A percentile compares a stretch with the other conserved stretches of the same genome.
Evolutionary conservation across 441 rosid species (phyloP).

Genomic region (Dalechampia spathulata): DNA sequence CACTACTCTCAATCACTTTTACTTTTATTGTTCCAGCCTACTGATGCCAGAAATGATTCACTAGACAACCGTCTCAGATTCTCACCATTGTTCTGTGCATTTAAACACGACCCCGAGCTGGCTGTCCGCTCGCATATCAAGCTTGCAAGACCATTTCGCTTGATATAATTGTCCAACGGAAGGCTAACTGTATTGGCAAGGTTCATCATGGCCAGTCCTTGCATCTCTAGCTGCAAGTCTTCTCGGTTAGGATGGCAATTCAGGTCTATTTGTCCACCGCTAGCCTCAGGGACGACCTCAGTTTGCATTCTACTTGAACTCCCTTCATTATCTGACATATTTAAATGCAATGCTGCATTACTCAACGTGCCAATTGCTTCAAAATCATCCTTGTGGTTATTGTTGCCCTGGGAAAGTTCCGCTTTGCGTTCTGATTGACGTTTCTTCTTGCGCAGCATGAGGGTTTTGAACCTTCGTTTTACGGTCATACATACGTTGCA

Average conservation of each 20-base stretch:
- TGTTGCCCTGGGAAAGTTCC: constrained; percentile 24
- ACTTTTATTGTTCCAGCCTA: constrained; percentile 25
- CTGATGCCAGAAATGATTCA: constrained; percentile 34
- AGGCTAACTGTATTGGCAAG: constrained; percentile 19
- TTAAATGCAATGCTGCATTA: constrained; percentile 10
- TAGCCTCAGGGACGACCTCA: constrained; percentile 27
- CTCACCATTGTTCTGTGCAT: constrained; percentile 22
- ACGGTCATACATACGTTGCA: constrained; percentile 93
- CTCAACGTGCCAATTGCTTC: constrained; percentile 21
- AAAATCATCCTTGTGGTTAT: constrained; percentile 23
- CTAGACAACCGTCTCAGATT: constrained; percentile 25
- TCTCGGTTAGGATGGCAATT: constrained; percentile 46
- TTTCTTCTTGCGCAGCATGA: constrained; percentile 77
- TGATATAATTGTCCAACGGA: constrained; percentile 19
- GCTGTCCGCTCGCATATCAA: constrained; percentile 24
- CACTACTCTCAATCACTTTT: constrained; percentile 15
- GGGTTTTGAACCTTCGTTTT: constrained; percentile 83
- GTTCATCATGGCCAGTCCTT: constrained; percentile 18
- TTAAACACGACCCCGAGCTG: constrained; percentile 16
- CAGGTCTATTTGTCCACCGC: constrained; percentile 45
- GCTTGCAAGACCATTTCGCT: constrained; percentile 23
- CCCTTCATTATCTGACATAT: constrained; percentile 27
- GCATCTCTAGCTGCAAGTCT: constrained; percentile 24
- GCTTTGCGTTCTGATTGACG: constrained; percentile 60
- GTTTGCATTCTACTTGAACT: constrained; percentile 22